Evolutionary conservation across 495 filamentous ascomycete species (phyloP), one percentile per base, ranked within the genome.

Genomic region (Penicillium samsonianum): DNA sequence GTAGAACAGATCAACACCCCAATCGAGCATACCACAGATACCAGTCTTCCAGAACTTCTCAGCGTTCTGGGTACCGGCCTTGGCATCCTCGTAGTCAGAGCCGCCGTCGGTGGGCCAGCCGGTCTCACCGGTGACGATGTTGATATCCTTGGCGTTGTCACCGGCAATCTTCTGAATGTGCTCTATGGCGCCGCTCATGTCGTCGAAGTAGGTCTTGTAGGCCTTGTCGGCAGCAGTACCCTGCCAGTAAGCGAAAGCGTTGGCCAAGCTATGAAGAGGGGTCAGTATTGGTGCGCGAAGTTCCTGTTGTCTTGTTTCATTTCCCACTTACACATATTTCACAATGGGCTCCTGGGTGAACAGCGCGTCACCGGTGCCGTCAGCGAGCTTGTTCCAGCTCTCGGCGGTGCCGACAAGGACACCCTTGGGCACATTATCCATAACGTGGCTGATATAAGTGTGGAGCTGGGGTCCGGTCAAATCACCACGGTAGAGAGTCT

Each of bases 211-310:
- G 60, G 82, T 87, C 51, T 80, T 68, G 31, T 83, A 83, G 31
- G 87, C 85, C 65, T 90, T 84, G 60, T 74, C 71, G 53, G 84
- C 80, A 10, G 75, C 71, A 62, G 84, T 80, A 38, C 82, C 86
- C 69, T 93, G 90, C 90, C 90, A 92, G 81, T 91, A 93, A 31
- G 85, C 84, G 67, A 93, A 93, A n/a, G 87, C 90, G 64, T 93
- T 93, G 68, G 81, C 81, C 35, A 93, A 75, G 44, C 80, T 82
- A 62, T 23, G 2, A 5, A 20, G 10, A 19, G 26, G 33, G 30
- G 45, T 58, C 11, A 52, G 54, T 23, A 23, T 43, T 17, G 17
- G 6, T 10, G 37, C 10, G 12, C n/a, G 2, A 9, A 53, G 35
- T 7, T 17, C 16, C 35, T 2, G 6, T 17, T 38, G 16, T 38